These are phyloP conservation scores for Pontederia paniculata DNA, from an alignment of 176 grass and related monocot species.

Conservation along the genomic window DNA sequence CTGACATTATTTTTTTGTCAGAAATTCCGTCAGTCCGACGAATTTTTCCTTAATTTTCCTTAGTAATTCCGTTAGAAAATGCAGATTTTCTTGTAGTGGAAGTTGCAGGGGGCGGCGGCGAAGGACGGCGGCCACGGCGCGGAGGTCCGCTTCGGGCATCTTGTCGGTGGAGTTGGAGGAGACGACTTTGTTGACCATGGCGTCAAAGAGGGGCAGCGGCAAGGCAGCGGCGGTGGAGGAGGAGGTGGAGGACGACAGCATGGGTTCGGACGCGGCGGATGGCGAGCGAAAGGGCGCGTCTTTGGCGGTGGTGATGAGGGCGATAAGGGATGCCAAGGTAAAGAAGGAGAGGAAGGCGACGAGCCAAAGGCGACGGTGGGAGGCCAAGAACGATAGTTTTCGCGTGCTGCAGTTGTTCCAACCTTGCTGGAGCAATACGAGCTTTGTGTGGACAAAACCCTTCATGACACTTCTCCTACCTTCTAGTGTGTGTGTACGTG, in stretches of 20 bases:
- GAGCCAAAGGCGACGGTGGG: slow-evolving; percentile 38
- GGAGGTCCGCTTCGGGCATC: slow-evolving; percentile 18
- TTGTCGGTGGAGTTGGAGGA: not conserved
- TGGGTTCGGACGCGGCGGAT: not conserved
- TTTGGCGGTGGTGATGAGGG: slow-evolving; percentile 44
- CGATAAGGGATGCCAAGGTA: slow-evolving; percentile 60
- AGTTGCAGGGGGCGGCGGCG: slow-evolving; percentile 12
- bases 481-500: too few species aligned
- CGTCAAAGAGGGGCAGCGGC: slow-evolving; percentile 7
- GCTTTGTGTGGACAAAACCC: not conserved
- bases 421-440: slow-evolving; percentile 2
- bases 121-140: not conserved
- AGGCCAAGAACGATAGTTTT: slow-evolving; percentile 19
- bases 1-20: too few species aligned
- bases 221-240: not conserved
- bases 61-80: too few species aligned
- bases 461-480: too few species aligned
- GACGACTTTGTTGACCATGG: slow-evolving; percentile 17
- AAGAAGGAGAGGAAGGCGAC: slow-evolving; percentile 52
- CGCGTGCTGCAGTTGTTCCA: not conserved
- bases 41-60: too few species aligned
- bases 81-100: too few species aligned
- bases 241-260: not conserved
- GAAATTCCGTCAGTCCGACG: too few species aligned
- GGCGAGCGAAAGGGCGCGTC: not conserved